A percentile compares a stretch with the other conserved stretches of the same genome.
Conservation (phyloP, 2,329 filamentous ascomycete genomes). For the Cyphellophora attinorum region DNA sequence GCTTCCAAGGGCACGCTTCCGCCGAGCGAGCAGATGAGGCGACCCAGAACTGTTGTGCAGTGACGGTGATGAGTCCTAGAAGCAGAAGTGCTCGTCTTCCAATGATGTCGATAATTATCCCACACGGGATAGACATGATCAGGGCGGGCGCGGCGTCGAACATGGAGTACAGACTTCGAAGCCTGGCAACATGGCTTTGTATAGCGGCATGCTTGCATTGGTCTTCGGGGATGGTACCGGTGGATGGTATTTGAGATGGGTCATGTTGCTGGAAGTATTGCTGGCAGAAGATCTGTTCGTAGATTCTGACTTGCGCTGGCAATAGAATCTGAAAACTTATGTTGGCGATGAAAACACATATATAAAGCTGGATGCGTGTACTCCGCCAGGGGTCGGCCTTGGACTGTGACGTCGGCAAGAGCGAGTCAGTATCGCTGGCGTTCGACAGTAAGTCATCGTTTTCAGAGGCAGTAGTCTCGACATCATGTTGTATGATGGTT, state of each 20-base stretch:
- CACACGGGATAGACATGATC: slow-evolving; percentile 39
- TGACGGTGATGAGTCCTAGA: slow-evolving; percentile 24
- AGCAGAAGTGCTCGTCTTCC: slow-evolving; percentile 37
- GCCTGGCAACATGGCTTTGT: slow-evolving; percentile 39
- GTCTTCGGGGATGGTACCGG: slow-evolving; percentile 36
- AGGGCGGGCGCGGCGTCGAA: slow-evolving; percentile 36
- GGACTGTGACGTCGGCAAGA: too few species aligned
- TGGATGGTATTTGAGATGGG: slow-evolving; percentile 30
- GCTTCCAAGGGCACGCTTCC: slow-evolving; percentile 34
- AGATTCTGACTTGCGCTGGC: slow-evolving; percentile 38
- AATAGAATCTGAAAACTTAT: slow-evolving; percentile 34
- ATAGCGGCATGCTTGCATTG: slow-evolving; percentile 40
- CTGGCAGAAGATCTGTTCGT: slow-evolving; percentile 39
- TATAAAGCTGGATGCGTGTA: slow-evolving; percentile 21
- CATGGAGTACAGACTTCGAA: slow-evolving; percentile 41
- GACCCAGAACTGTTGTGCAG: slow-evolving; percentile 13
- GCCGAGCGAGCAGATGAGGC: slow-evolving; percentile 27
- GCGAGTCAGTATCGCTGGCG: too few species aligned
- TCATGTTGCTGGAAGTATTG: slow-evolving; percentile 34
- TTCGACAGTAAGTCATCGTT: too few species aligned
- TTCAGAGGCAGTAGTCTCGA: too few species aligned
- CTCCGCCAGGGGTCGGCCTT: too few species aligned
- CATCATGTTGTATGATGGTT: too few species aligned
- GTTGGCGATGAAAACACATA: slow-evolving; percentile 34
- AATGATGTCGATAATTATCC: slow-evolving; percentile 37